Conservation (phyloP, 805 yeast species). For the Pichia cabralensis region DNA sequence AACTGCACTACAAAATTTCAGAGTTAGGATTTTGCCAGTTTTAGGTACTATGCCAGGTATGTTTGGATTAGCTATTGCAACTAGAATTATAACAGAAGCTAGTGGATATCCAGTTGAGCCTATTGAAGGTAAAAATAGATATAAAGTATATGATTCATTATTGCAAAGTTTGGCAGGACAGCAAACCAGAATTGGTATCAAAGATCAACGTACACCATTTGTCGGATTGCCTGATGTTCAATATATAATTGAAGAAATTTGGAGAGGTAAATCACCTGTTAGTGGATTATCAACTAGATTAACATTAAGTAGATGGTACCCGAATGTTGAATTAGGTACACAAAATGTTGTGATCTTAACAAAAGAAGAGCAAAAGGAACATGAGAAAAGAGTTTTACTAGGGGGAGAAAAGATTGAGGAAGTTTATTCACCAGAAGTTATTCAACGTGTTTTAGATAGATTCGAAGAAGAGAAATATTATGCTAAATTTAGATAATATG, state of each 20-base stretch:
- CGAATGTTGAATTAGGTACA: constrained; percentile 46
- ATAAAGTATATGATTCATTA: constrained; percentile 75
- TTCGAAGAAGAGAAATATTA: constrained; percentile 70
- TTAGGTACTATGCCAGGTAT: constrained; percentile 95
- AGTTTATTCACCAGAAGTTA: constrained; percentile 53
- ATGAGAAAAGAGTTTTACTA: constrained; percentile 63
- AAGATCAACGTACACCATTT: constrained; percentile 62
- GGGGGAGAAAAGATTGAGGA: constrained; percentile 56
- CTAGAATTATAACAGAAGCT: constrained; percentile 66
- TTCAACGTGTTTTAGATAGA: constrained; percentile 49
- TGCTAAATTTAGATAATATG: constrained; percentile 37
- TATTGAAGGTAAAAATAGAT: constrained; percentile 80
- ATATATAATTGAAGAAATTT: constrained; percentile 84
- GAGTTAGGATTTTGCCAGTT: constrained; percentile 93
- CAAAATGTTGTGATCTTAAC: constrained; percentile 86
- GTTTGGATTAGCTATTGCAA: constrained; percentile 85
- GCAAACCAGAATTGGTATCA: constrained; percentile 63
- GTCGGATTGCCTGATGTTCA: constrained; percentile 62
- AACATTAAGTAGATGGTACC: constrained; percentile 80
- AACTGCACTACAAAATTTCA: constrained; percentile 77
- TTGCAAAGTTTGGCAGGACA: constrained; percentile 82
- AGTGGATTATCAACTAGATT: constrained; percentile 75
- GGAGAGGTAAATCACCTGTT: constrained; percentile 83
- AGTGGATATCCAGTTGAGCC: constrained; percentile 90
- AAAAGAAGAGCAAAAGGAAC: constrained; percentile 72